Evolutionary conservation across 371 early-diverging fungal genomes (phyloP), one percentile per base, ranked within the genome.

Genomic region (Mortierella sp.): DNA sequence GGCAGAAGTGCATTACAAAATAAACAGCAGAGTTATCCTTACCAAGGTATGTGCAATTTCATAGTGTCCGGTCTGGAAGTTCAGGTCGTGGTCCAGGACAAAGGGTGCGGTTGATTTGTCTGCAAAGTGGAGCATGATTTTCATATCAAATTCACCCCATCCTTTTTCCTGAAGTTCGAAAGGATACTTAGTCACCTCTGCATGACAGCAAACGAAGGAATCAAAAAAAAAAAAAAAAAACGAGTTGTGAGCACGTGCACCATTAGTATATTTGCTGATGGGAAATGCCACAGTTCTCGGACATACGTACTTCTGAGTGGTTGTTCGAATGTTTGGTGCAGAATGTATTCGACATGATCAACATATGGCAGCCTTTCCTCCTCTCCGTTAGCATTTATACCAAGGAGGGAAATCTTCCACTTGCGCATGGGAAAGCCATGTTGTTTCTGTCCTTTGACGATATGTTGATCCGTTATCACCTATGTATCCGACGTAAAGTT

Each of bases 61-160:
- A 70, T 86, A 90, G 24, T 70, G 80, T 19, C 73, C 61, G 32
- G 84, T 81, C 24, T 82, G 82, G 64, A 90, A 90, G 79, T 87
- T 85, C 52, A 90, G 81, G 60, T 90, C 90, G 59, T 87, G 87
- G 47, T 81, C 76, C 19, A 90, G 80, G 14, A 72, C 80, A 60
- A 80, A 70, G 5, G 87, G 85, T 43, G 81, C 80, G 7, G 80
- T 61, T 27, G 80, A 48, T 30, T 84, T 78, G 67, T 87, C 75
- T 15, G 69, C 64, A 67, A 89, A 89, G 57, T 86, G 81, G 6
- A 91, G 73, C 49, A 83, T 70, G 32, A 89, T 82, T 17, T 84
- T 79, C 81, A 91, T 82, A 79, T 91, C 91, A 59, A 91, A 91
- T 63, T 89, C 89, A 42, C 91, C 91, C 91, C 91, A 91, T 17